Base-by-base conservation (phyloP, 345 rosid species). In the Bretschneidera sinensis region DNA sequence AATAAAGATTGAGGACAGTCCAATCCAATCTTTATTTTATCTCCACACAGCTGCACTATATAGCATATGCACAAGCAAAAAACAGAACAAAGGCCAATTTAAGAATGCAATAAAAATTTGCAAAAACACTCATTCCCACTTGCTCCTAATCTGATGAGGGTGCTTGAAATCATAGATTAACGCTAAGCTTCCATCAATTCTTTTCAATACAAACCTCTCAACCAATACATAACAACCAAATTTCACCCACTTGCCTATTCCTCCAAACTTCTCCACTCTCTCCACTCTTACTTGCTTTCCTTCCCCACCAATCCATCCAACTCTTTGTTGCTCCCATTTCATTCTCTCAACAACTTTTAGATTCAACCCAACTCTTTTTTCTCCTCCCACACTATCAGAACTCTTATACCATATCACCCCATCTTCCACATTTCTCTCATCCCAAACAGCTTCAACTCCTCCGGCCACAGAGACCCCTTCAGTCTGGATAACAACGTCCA, bases 141-240 rank as follows among this genome's bases (percentile, higher is more conserved):
- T 79, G 56, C 51, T 51, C 24, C 57, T 73, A 51, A 83, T 43
- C 24, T 67, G 71, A n/a, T 75, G 64, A 39, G 66, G n/a, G 60
- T 85, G 92, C 55, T 61, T 76, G 59, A 85, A 83, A 59, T 80
- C 83, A 68, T 55, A 75, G 16, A 60, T 59, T 48, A 85, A 50
- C 18, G 76, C 79, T 35, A 75, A 50, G 52, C 77, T 79, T 51
- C 76, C 82, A 74, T 85, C 83, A 77, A 70, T 74, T 61, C 96
- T 85, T 62, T 57, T 75, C 74, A 85, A 53, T 16, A 75, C 78
- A 78, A 79, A 83, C 24, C 79, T 79, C 79, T 88, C 89, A 18
- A 85, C 88, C 79, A 84, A 73, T 48, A 62, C 74, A 70, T 79
- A 84, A 33, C 83, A 83, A 6, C 76, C 57, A 53, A 78, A 78